These are phyloP conservation scores for Limnanthes douglasii DNA, from an alignment of 345 rosid genomes.

Conservation along the genomic window DNA sequence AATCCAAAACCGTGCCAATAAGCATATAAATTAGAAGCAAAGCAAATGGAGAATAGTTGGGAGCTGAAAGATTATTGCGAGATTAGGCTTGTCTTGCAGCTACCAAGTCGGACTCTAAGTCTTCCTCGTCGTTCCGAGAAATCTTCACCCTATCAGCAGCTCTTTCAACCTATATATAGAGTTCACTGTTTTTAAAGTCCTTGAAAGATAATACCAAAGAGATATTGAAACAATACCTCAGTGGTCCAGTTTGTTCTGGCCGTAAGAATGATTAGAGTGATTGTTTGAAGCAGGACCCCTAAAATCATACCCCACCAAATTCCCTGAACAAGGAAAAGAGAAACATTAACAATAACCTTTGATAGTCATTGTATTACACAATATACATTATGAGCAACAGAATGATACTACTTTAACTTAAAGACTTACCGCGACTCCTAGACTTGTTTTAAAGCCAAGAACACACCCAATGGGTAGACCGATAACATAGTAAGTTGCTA, in stretches of 20 bases:
- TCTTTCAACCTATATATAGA: conserved; percentile 39
- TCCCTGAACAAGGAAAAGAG: conserved; percentile 38
- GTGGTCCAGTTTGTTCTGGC: conserved; percentile 60
- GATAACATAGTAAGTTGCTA: conserved; percentile 59
- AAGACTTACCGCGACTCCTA: conserved; percentile 59
- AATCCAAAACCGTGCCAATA: too few relatives aligned
- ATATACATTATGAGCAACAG: not conserved
- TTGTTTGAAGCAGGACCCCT: conserved; percentile 59
- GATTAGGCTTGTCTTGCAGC: not conserved
- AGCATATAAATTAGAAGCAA: too few relatives aligned
- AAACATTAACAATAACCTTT: too few relatives aligned
- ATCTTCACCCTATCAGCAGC: conserved; percentile 32
- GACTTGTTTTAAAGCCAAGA: conserved; percentile 71
- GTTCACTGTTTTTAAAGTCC: not conserved
- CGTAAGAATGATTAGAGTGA: conserved; percentile 44
- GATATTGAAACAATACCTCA: conserved; percentile 28
- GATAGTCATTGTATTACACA: too few relatives aligned
- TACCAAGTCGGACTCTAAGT: conserved; percentile 12
- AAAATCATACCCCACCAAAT: conserved; percentile 95
- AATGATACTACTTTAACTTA: not conserved
- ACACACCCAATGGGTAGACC: conserved; percentile 90
- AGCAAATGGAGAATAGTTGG: too few relatives aligned
- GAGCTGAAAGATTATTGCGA: too few relatives aligned
- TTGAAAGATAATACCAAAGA: conserved; percentile 1
- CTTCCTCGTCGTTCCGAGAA: conserved; percentile 35